These are phyloP conservation scores for Phytophthora constricta DNA, from an alignment of 352 stramenopile genomes.

Conservation along the genomic window DNA sequence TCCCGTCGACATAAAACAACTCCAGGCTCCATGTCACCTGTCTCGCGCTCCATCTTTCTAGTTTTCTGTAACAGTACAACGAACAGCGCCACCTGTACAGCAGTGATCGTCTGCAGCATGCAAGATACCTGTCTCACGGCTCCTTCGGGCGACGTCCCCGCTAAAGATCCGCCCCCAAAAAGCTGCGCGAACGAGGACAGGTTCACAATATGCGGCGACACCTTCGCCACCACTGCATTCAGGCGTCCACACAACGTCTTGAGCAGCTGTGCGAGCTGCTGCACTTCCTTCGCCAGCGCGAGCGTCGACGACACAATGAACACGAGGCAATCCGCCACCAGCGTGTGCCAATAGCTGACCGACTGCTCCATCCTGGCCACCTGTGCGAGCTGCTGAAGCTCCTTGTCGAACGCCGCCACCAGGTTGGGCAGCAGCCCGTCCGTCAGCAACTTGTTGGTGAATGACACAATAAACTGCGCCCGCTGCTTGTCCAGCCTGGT, in stretches of 20 bases:
- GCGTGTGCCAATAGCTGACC: conserved; percentile 79
- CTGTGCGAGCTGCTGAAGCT: conserved; percentile 64
- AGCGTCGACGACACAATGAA: conserved; percentile 66
- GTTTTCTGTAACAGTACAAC: conserved; percentile 67
- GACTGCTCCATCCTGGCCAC: conserved; percentile 66
- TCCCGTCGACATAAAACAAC: conserved; percentile 50
- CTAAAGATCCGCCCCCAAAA: conserved; percentile 70
- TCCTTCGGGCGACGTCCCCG: conserved; percentile 65
- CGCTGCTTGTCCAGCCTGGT: conserved; percentile 58
- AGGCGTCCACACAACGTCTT: conserved; percentile 66
- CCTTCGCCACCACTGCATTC: conserved; percentile 65
- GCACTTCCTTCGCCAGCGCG: conserved; percentile 59
- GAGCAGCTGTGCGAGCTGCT: conserved; percentile 56
- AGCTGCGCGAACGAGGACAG: conserved; percentile 77
- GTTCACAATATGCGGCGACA: conserved; percentile 87
- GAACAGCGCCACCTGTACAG: conserved; percentile 72
- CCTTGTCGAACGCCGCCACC: conserved; percentile 46
- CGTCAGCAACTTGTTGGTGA: conserved; percentile 71
- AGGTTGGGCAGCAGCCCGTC: conserved; percentile 64
- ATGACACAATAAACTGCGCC: conserved; percentile 67
- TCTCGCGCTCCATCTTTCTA: conserved; percentile 70
- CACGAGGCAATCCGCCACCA: conserved; percentile 73
- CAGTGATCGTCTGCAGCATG: conserved; percentile 78
- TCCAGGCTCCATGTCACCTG: conserved; percentile 52
- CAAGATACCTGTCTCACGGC: conserved; percentile 78